Conservation (phyloP, 2,329 filamentous ascomycete genomes). For the Tolypocladium amazonense region DNA sequence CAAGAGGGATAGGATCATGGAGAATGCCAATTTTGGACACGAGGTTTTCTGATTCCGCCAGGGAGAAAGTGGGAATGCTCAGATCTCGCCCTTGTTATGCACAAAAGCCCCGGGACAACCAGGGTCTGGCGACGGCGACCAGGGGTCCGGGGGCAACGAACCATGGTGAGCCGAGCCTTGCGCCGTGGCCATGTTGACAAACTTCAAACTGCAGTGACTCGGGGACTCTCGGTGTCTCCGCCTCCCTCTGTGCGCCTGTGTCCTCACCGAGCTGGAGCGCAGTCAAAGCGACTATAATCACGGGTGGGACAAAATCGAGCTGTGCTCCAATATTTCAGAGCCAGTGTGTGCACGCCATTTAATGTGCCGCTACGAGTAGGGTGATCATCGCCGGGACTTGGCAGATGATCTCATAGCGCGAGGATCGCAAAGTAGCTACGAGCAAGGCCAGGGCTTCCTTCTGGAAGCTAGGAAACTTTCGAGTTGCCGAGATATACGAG, state of each 20-base stretch:
- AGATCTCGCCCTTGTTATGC: slow-evolving; percentile 10
- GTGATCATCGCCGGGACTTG: background rate
- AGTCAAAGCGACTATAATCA: background rate
- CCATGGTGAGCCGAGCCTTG: background rate
- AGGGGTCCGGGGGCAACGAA: slow-evolving; percentile 8
- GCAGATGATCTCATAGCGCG: background rate
- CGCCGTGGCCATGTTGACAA: background rate
- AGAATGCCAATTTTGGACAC: slow-evolving; percentile 20
- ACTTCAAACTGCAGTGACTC: background rate
- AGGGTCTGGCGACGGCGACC: slow-evolving; percentile 2
- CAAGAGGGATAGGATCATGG: background rate
- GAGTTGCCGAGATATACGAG: background rate
- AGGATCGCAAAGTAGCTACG: background rate
- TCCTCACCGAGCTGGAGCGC: background rate
- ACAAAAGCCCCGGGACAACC: background rate
- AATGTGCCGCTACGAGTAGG: background rate
- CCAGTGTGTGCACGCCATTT: background rate
- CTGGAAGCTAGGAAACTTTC: background rate
- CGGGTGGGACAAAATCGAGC: too few species aligned
- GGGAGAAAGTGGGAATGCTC: slow-evolving; percentile 9
- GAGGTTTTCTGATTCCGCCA: slow-evolving; percentile 15
- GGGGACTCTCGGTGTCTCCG: background rate
- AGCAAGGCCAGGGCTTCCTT: background rate
- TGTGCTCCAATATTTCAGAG: background rate
- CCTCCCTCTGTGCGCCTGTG: background rate